Evolutionary conservation across 345 rosid species (phyloP), one percentile per base, ranked within the genome.

Genomic region (Syzygium jambos): DNA sequence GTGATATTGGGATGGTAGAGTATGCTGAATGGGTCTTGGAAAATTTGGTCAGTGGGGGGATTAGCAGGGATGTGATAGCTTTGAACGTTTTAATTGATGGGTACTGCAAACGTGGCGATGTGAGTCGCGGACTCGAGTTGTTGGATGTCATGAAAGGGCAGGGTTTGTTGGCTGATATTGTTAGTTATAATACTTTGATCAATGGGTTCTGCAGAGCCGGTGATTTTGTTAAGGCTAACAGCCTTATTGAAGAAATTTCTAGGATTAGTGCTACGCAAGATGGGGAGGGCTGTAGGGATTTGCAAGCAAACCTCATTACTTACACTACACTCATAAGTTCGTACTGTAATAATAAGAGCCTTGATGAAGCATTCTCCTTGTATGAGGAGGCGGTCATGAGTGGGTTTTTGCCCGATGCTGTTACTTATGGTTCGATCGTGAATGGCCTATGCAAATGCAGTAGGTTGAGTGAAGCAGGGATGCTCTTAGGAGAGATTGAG

Each of bases 381-480:
- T 97, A 95, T 49, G 90, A 91, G 86, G 94, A 94, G 87, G 93
- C 94, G 94, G 93, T 94, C 86, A 84, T 63, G 85, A 89, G 87
- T 85, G 96, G 96, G 46, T 88, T 91, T 89, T 90, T 94, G 84
- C 98, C 97, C 16, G 97, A 96, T 91, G 94, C 94, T 52, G 95
- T 96, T 88, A 93, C 98, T n/a, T 95, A 93, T 88, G 91, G 94
- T 90, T 95, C 95, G 30, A 95, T 95, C 41, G 87, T 97, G 43
- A 91, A 91, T 89, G 94, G 98, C 41, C 94, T 96, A 68, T 96
- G 98, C 93, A 94, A 93, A 92, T 59, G 88, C 41, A 96, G 95
- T 51, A 94, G 88, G 88, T 27, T 94, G 86, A 49, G 90, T 29
- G 97, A 95, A 90, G 98, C 96, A 34, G 91, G 91, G 85, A 84